Percentiles rank a stretch among this genome's conserved stretches.
Evolutionary conservation across 371 early-diverging fungal genomes (phyloP).

Genomic region (Apophysomyces sp.): DNA sequence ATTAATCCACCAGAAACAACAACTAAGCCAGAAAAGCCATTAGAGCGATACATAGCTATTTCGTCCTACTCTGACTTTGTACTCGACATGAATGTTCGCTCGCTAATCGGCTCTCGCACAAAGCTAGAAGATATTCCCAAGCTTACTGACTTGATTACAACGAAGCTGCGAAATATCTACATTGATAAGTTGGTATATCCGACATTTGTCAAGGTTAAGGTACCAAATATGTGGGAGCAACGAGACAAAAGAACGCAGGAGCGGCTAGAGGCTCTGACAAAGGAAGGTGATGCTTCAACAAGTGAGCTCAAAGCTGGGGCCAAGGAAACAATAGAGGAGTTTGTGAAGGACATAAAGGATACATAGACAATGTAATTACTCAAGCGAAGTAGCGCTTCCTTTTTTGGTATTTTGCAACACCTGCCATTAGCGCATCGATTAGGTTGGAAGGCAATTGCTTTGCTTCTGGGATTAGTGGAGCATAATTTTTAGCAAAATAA

Average conservation of each 20-base stretch:
- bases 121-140: slow-evolving; percentile 95
- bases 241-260: slow-evolving; percentile 16
- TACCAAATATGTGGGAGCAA: slow-evolving; percentile 47
- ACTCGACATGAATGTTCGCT: slow-evolving; percentile 84
- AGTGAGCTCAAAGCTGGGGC: slow-evolving; percentile 17
- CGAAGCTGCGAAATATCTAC: slow-evolving; percentile 70
- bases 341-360: slow-evolving; percentile 38
- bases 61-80: slow-evolving; percentile 72
- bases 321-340: slow-evolving; percentile 35
- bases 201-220: slow-evolving; percentile 52
- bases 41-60: slow-evolving; percentile 60
- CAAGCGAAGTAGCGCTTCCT: background rate
- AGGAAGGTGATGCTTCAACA: background rate
- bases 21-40: slow-evolving; percentile 33
- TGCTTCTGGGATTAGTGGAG: no score
- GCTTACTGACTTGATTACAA: slow-evolving; percentile 80
- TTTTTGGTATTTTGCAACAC: no score
- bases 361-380: slow-evolving; percentile 9
- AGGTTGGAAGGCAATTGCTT: no score
- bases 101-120: slow-evolving; percentile 88
- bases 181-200: slow-evolving; percentile 65
- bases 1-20: slow-evolving; percentile 47
- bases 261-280: background rate
- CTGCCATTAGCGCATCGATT: no score
- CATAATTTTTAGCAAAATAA: no score